Conservation (phyloP, 202 grass and related monocot species). For the Setaria viridis region DNA sequence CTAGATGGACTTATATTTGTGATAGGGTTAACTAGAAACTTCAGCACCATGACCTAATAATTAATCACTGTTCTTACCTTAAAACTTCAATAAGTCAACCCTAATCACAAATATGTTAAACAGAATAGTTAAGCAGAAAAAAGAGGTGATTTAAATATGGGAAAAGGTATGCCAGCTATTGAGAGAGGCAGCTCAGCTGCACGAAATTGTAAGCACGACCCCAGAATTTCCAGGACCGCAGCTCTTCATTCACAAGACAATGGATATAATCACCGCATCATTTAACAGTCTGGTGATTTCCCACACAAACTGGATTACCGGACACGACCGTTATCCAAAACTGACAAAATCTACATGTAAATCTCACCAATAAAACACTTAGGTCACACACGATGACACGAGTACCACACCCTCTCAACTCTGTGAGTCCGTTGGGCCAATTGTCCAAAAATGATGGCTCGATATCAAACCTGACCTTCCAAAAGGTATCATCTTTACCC, state of each 20-base stretch:
- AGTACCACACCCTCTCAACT: neutral
- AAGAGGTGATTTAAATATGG: neutral
- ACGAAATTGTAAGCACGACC: neutral
- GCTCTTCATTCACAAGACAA: neutral
- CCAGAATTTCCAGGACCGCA: neutral
- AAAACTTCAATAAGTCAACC: neutral
- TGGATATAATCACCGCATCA: neutral
- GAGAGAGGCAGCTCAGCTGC: neutral
- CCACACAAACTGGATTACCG: neutral
- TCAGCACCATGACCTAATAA: neutral
- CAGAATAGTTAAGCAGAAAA: neutral
- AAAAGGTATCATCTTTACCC: slow-evolving; percentile 1
- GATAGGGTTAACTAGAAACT: neutral
- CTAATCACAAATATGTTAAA: neutral
- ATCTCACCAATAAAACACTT: neutral
- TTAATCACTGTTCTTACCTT: neutral
- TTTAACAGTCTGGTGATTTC: neutral
- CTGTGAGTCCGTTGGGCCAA: neutral
- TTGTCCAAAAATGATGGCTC: neutral
- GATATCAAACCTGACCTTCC: neutral
- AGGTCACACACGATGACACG: neutral
- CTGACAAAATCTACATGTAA: slow-evolving; percentile 19
- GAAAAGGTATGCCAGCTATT: neutral
- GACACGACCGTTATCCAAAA: neutral
- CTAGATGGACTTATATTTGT: neutral